Conservation (phyloP, 192 early-diverging fungal species). For the Tieghemiomyces parasiticus region DNA sequence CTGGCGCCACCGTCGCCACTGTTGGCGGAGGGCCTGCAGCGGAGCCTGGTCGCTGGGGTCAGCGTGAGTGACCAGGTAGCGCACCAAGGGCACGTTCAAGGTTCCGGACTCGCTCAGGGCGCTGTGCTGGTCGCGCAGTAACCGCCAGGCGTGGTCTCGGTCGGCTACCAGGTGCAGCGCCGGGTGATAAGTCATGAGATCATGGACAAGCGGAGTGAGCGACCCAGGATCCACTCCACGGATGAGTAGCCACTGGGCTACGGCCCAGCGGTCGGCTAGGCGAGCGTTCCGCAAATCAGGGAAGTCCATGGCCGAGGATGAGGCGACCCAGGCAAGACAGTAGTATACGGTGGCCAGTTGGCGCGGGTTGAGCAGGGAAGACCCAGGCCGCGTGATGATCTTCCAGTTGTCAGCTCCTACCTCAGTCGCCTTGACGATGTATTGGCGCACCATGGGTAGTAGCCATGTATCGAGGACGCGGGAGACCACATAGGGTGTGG, state of each 20-base stretch:
- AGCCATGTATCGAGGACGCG: slow-evolving; percentile 18
- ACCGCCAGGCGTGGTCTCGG: not conserved
- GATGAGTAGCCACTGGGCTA: slow-evolving; percentile 9
- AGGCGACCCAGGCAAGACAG: not conserved
- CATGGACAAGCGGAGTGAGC: not conserved
- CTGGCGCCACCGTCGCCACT: slow-evolving; percentile 7
- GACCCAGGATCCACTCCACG: not conserved
- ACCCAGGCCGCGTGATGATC: slow-evolving; percentile 58
- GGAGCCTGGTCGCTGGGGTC: not conserved
- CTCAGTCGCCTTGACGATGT: slow-evolving; percentile 27
- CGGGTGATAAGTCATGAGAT: not conserved
- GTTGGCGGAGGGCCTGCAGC: not conserved
- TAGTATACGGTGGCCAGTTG: slow-evolving; percentile 30
- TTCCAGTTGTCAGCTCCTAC: slow-evolving; percentile 56
- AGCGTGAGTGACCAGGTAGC: not conserved
- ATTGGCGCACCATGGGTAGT: slow-evolving; percentile 23
- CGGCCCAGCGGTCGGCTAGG: not conserved
- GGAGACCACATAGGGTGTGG: slow-evolving; percentile 11
- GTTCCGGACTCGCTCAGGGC: not conserved
- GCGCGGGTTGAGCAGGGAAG: slow-evolving; percentile 53
- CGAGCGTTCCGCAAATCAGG: not conserved
- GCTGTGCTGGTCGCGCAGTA: not conserved
- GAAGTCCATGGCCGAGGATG: not conserved
- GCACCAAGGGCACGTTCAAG: not conserved
- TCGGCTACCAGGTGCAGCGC: not conserved